Evolutionary conservation across 208 protist genomes (phyloP).

Genomic region (Crithidia fasciculata): DNA sequence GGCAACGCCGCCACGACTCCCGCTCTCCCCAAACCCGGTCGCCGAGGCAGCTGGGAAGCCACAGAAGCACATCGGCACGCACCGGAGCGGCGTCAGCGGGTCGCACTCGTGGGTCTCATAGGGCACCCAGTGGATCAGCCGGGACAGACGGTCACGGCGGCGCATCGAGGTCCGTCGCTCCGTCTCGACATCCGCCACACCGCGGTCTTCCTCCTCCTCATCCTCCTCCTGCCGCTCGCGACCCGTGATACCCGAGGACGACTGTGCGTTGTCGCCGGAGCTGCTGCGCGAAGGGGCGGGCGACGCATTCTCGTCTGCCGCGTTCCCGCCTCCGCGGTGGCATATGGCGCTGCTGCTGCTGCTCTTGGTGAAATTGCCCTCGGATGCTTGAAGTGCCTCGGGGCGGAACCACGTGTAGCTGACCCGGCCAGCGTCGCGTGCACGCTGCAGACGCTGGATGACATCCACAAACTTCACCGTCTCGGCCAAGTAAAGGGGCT

Average conservation of each 20-base stretch:
- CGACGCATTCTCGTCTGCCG: not conserved
- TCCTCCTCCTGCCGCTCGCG: not conserved
- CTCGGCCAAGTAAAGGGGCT: slow-evolving; percentile 9
- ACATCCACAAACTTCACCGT: slow-evolving; percentile 26
- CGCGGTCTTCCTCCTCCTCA: not conserved
- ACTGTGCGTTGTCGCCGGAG: slow-evolving; percentile 6
- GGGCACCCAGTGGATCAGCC: slow-evolving; percentile 21
- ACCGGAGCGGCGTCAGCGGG: not conserved
- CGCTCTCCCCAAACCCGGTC: too few relatives aligned
- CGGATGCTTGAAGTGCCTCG: not conserved
- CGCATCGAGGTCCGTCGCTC: slow-evolving; percentile 6
- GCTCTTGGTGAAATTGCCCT: not conserved
- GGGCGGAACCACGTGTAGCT: slow-evolving; percentile 34
- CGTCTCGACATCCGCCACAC: not conserved
- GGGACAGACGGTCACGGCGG: slow-evolving; percentile 3
- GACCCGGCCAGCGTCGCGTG: slow-evolving; percentile 1
- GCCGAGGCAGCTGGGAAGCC: not conserved
- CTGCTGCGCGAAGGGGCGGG: not conserved
- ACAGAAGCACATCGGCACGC: slow-evolving; percentile 17
- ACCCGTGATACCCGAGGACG: not conserved
- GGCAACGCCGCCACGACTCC: not conserved
- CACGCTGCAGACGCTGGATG: slow-evolving; percentile 25
- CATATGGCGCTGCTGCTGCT: not conserved
- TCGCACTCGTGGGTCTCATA: slow-evolving; percentile 28
- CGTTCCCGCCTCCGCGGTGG: not conserved